These are phyloP conservation scores for Boletus sp. DNA, from an alignment of 768 basidiomycete genomes.

Conservation along the genomic window DNA sequence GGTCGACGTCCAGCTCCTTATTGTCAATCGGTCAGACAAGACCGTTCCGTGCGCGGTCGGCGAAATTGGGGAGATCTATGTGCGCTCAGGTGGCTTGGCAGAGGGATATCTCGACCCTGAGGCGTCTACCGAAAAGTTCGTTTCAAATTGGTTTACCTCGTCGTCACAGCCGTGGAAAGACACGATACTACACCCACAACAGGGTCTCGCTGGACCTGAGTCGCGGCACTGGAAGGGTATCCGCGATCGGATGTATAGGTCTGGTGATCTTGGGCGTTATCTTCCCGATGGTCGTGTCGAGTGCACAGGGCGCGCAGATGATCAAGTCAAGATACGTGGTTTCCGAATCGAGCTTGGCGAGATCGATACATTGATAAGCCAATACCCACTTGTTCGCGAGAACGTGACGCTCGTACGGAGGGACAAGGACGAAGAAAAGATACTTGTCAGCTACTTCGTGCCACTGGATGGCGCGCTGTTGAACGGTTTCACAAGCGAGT, in stretches of 20 bases:
- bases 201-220: conserved; percentile 63
- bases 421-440: conserved; percentile 99
- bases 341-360: conserved; percentile 99
- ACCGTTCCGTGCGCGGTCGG: conserved; percentile 88
- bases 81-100: conserved; percentile 91
- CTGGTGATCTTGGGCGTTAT: conserved; percentile 95
- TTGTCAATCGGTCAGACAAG: conserved; percentile 88
- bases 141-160: conserved; percentile 85
- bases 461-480: conserved; percentile 71
- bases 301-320: conserved; percentile 95
- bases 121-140: conserved; percentile 89
- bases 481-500: conserved; percentile 69
- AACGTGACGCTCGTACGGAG: conserved; percentile 95
- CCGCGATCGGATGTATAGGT: conserved; percentile 96
- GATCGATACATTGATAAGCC: conserved; percentile 93
- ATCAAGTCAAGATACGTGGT: conserved; percentile 98
- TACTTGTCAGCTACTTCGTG: conserved; percentile 95
- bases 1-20: conserved; percentile 95
- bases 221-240: conserved; percentile 90
- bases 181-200: conserved; percentile 62
- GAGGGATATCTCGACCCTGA: conserved; percentile 89
- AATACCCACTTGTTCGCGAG: conserved; percentile 92
- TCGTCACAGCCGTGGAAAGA: conserved; percentile 55
- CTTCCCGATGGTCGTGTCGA: conserved; percentile 90
- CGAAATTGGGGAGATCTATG: conserved; percentile 98